A percentile compares a stretch with the other conserved stretches of the same genome.
Conservation (phyloP, 257 asterid species). For the Nicotiana attenuata region DNA sequence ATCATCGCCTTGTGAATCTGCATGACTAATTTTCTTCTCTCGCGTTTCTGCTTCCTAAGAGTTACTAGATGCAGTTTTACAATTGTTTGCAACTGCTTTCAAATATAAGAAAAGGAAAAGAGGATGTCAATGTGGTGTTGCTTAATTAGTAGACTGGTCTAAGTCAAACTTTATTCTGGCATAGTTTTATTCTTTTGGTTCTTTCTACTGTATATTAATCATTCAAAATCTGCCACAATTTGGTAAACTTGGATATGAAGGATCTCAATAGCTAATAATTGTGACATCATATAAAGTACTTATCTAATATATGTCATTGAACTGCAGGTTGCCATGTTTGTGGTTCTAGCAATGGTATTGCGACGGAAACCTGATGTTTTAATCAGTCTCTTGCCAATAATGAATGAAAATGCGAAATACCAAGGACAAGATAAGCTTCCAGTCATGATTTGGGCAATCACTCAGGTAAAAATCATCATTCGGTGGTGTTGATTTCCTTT, state of each 20-base stretch:
- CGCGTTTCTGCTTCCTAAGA: neutral
- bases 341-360: slow-evolving; percentile 65
- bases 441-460: slow-evolving; percentile 54
- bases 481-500: neutral
- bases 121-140: neutral
- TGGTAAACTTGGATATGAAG: neutral
- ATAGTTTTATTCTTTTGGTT: neutral
- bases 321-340: slow-evolving; percentile 70
- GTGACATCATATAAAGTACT: neutral
- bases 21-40: neutral
- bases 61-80: neutral
- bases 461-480: slow-evolving; percentile 41
- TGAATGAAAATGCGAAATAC: slow-evolving; percentile 59
- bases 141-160: neutral
- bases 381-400: slow-evolving; percentile 40
- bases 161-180: neutral
- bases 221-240: neutral
- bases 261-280: neutral
- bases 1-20: neutral
- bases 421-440: slow-evolving; percentile 80
- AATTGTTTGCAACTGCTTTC: neutral
- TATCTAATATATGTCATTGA: neutral
- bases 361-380: slow-evolving; percentile 73
- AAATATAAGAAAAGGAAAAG: neutral
- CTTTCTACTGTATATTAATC: neutral